A percentile compares a stretch with the other conserved stretches of the same genome.
These are phyloP conservation scores for Kalmusia sp. DNA, from an alignment of 2,329 filamentous ascomycete genomes.

Conservation along the genomic window DNA sequence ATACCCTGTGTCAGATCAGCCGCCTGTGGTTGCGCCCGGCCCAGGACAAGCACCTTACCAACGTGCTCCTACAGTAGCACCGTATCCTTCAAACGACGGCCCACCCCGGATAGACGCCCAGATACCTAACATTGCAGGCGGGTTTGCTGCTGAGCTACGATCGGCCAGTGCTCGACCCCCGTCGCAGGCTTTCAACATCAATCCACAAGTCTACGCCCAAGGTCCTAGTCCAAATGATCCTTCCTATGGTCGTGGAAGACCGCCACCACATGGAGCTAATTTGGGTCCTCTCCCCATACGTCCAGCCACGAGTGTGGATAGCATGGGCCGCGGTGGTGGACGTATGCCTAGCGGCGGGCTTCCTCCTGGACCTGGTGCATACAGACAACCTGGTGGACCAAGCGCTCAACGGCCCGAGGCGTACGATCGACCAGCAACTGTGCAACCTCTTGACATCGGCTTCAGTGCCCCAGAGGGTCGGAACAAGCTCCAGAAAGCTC, in stretches of 20 bases:
- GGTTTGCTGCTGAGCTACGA: constrained; percentile 56
- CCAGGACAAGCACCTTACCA: constrained; percentile 39
- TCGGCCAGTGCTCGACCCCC: constrained; percentile 57
- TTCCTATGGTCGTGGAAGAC: constrained; percentile 37
- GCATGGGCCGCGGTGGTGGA: constrained; percentile 42
- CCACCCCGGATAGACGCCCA: constrained; percentile 54
- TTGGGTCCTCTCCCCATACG: constrained; percentile 43
- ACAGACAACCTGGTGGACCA: constrained; percentile 48
- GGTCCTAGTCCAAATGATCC: constrained; percentile 27
- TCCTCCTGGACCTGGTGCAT: constrained; percentile 40
- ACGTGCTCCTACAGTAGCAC: constrained; percentile 64
- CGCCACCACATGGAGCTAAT: constrained; percentile 33
- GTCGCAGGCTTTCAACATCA: constrained; percentile 59
- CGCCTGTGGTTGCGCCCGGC: constrained; percentile 37
- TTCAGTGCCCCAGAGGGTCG: constrained; percentile 54
- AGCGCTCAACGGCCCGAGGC: constrained; percentile 45
- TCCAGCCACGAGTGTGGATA: constrained; percentile 46
- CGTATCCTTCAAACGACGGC: constrained; percentile 74
- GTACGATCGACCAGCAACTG: constrained; percentile 47
- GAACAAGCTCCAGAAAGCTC: constrained; percentile 49
- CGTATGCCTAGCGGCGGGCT: constrained; percentile 35
- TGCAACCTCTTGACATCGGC: constrained; percentile 50
- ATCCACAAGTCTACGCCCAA: constrained; percentile 50
- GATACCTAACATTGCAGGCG: constrained; percentile 43
- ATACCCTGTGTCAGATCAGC: constrained; percentile 53